A percentile compares a stretch with the other conserved stretches of the same genome.
These are phyloP conservation scores for Neurospora hispaniola DNA, from an alignment of 495 filamentous ascomycete genomes.

Conservation along the genomic window DNA sequence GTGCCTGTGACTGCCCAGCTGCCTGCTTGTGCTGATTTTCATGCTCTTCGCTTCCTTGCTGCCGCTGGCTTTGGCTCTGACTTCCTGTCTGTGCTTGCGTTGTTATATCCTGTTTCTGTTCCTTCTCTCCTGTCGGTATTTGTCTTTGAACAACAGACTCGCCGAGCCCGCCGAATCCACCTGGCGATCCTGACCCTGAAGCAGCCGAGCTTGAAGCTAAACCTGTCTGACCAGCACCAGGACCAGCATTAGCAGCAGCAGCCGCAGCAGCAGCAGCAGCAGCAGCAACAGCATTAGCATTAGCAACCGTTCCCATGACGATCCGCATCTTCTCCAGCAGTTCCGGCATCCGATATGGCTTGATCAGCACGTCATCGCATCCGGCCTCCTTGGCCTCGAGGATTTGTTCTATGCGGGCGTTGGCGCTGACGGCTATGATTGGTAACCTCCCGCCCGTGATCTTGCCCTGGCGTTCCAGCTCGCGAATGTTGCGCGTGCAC, in stretches of 20 bases:
- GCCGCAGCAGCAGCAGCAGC: neutral
- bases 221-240: neutral
- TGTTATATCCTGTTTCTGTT: neutral
- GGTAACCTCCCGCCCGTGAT: slow-evolving; percentile 47
- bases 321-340: slow-evolving; percentile 32
- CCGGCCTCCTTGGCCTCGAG: slow-evolving; percentile 53
- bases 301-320: slow-evolving; percentile 47
- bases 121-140: neutral
- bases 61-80: neutral
- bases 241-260: neutral
- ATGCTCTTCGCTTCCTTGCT: neutral
- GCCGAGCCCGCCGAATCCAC: neutral
- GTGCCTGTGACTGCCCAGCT: neutral
- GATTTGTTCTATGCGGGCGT: slow-evolving; percentile 60
- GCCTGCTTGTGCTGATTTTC: neutral
- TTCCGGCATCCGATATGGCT: slow-evolving; percentile 37
- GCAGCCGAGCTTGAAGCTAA: neutral
- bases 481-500: slow-evolving; percentile 55
- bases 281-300: neutral
- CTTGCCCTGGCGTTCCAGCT: slow-evolving; percentile 42
- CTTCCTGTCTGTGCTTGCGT: neutral
- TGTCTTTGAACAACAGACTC: neutral
- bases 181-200: neutral
- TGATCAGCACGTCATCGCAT: slow-evolving; percentile 36
- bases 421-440: slow-evolving; percentile 70